phyloP scores from a whole-genome alignment of 495 filamentous ascomycete species.

The Oidiodendron maius region DNA sequence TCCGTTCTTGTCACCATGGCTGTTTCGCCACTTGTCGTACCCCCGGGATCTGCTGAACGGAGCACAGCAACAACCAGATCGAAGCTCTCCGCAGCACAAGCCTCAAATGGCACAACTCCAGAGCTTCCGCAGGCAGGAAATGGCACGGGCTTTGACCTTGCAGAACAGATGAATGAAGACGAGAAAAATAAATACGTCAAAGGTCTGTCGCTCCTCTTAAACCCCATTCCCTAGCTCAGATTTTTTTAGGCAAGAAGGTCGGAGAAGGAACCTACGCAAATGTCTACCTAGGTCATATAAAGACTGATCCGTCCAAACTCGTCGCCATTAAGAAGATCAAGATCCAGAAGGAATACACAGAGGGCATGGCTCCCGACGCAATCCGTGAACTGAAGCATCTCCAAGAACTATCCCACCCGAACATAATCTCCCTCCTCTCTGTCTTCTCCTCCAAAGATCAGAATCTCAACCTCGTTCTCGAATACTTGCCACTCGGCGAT shows the following conservation, averaged over 20 bases:
- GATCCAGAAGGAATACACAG: constrained; percentile 70
- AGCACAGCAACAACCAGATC: constrained; percentile 3
- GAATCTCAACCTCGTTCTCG: constrained; percentile 90
- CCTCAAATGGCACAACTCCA: constrained; percentile 9
- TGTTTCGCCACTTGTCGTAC: constrained; percentile 19
- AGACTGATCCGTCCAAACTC: constrained; percentile 54
- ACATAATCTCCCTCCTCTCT: constrained; percentile 84
- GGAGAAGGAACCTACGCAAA: constrained; percentile 97
- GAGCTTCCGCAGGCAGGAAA: constrained; percentile 4
- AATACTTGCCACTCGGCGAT: constrained; percentile 86
- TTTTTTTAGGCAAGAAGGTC: constrained; percentile 66
- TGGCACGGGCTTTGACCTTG: constrained; percentile 46
- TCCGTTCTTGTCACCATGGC: constrained; percentile 14
- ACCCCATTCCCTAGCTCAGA: not conserved
- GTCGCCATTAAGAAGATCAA: constrained; percentile 99
- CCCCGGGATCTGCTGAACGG: constrained; percentile 8
- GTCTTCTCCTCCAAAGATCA: constrained; percentile 92
- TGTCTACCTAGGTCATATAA: constrained; percentile 81
- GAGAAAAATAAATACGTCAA: constrained; percentile 85
- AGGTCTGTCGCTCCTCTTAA: constrained; percentile 40
- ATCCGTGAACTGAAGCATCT: constrained; percentile 93
- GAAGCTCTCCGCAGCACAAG: constrained; percentile 11
- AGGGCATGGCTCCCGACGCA: constrained; percentile 89
- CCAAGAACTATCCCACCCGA: constrained; percentile 91
- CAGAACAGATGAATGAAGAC: constrained; percentile 84